A percentile compares a stretch with the other conserved stretches of the same genome.
Evolutionary conservation across 768 basidiomycete genomes (phyloP).

Genomic region (Mycena epipterygia): DNA sequence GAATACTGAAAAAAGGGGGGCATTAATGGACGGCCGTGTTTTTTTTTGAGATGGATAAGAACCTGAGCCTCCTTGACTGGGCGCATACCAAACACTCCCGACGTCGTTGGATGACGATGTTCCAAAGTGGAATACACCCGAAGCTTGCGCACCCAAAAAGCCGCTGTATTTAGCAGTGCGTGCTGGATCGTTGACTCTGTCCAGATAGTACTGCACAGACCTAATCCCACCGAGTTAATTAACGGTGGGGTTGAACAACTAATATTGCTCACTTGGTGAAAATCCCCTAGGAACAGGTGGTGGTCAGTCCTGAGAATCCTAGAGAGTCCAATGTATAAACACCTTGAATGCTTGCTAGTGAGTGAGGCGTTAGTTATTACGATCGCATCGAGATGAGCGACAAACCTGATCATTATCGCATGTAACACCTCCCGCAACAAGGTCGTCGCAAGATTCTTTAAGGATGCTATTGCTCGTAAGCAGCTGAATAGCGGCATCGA

Average conservation of each 20-base stretch:
- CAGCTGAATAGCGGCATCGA: constrained; percentile 61
- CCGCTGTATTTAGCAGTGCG: constrained; percentile 58
- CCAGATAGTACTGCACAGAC: constrained; percentile 64
- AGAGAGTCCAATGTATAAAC: background rate
- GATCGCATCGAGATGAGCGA: background rate
- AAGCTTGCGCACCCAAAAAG: constrained; percentile 56
- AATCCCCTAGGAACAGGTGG: constrained; percentile 51
- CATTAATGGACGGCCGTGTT: background rate
- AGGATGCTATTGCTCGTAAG: constrained; percentile 58
- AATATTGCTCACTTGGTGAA: constrained; percentile 56
- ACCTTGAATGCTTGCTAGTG: constrained; percentile 63
- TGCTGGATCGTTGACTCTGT: constrained; percentile 56
- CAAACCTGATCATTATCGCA: constrained; percentile 64
- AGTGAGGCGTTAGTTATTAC: background rate
- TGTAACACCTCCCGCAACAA: constrained; percentile 56
- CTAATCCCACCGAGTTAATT: background rate
- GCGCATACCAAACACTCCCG: constrained; percentile 59
- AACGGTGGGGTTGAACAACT: too few relatives aligned
- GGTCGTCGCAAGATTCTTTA: constrained; percentile 67
- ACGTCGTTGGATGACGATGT: constrained; percentile 55
- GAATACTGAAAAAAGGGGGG: constrained; percentile 41
- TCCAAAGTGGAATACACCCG: constrained; percentile 60
- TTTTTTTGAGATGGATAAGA: background rate
- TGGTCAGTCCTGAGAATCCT: background rate
- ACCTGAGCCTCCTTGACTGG: constrained; percentile 44